Evolutionary conservation across 2,329 filamentous ascomycete species (phyloP).

Genomic region (Zymoseptoria passerinii): DNA sequence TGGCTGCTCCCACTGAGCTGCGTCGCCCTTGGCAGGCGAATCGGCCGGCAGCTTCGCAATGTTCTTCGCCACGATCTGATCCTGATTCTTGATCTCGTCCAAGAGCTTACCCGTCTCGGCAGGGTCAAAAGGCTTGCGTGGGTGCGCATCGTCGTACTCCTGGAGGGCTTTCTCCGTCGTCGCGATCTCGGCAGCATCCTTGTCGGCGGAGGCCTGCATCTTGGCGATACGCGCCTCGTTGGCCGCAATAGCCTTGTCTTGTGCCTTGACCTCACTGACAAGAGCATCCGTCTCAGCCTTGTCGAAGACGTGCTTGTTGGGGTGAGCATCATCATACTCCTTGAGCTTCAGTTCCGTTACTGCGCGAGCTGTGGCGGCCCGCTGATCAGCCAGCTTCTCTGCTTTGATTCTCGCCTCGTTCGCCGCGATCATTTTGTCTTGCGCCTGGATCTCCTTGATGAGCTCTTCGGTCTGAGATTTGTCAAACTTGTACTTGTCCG

Average conservation of each 20-base stretch:
- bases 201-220: neutral
- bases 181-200: neutral
- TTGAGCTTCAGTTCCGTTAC: neutral
- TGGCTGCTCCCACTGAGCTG: constrained; percentile 26
- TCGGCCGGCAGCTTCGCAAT: neutral
- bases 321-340: neutral
- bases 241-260: neutral
- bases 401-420: neutral
- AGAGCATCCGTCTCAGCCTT: neutral
- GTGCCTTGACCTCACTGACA: neutral
- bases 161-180: neutral
- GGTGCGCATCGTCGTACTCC: neutral
- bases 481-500: neutral
- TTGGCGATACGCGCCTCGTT: neutral
- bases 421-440: neutral
- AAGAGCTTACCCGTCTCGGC: neutral
- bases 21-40: neutral
- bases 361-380: neutral
- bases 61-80: neutral
- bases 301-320: neutral
- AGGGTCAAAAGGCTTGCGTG: neutral
- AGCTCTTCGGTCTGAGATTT: neutral
- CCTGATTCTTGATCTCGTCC: neutral
- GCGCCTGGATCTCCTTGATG: neutral
- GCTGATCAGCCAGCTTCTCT: neutral